A percentile compares a stretch with the other conserved stretches of the same genome.
Conservation (phyloP, 106 monocot species). For the Posidonia australis region DNA sequence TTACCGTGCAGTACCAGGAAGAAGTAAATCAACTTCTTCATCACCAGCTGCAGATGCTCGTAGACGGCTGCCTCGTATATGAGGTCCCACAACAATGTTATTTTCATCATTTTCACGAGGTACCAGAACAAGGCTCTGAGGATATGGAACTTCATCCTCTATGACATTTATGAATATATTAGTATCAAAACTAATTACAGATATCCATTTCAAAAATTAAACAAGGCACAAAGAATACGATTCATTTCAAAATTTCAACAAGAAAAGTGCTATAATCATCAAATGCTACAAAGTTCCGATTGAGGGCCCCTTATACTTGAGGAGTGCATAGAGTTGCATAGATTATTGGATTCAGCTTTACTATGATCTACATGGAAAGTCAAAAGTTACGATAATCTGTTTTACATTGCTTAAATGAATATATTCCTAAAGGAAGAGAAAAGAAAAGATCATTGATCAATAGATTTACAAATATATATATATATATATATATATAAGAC, state of each 20-base stretch:
- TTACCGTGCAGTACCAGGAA: slow-evolving; percentile 69
- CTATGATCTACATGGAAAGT: too few relatives aligned
- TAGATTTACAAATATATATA: too few relatives aligned
- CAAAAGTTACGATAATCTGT: too few relatives aligned
- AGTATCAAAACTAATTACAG: background rate
- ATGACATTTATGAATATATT: slow-evolving; percentile 25
- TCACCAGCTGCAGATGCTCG: slow-evolving; percentile 57
- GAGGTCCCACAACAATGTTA: slow-evolving; percentile 58
- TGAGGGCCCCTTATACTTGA: background rate
- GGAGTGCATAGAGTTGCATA: too few relatives aligned
- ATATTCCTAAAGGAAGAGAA: too few relatives aligned
- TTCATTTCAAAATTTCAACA: background rate
- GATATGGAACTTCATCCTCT: slow-evolving; percentile 53
- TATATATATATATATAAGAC: too few relatives aligned
- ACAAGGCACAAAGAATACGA: background rate
- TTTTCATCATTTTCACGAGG: slow-evolving; percentile 39
- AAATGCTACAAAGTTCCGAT: background rate
- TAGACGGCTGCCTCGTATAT: slow-evolving; percentile 61
- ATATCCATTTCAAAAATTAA: background rate
- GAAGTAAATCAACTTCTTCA: slow-evolving; percentile 70
- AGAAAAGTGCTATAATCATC: background rate
- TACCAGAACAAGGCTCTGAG: slow-evolving; percentile 50
- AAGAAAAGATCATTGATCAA: too few relatives aligned
- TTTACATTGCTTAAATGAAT: too few relatives aligned
- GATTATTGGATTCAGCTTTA: too few relatives aligned